Base-by-base conservation (phyloP, 2,329 filamentous ascomycete genomes). In the Xylaria sp. region DNA sequence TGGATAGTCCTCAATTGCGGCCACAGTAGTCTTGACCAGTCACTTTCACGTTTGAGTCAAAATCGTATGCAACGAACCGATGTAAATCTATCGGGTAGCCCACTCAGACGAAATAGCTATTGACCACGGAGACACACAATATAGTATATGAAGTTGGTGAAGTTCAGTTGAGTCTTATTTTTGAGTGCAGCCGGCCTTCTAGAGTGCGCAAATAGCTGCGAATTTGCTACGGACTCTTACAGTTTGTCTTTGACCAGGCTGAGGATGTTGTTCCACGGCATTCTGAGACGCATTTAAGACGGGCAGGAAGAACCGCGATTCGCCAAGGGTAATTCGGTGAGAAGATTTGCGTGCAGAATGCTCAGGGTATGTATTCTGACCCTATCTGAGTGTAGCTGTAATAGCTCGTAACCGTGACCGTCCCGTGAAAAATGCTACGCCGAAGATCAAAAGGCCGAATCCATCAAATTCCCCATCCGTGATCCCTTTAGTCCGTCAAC, bases 361-460 rank as follows among this genome's bases (percentile, higher is more conserved):
- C 72, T 75, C 69, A 73, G 74, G 74, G 73, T 74, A 57, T 77
- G 65, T 75, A 74, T 75, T 78, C 73, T 65, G 69, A 74, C 71
- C 76, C 73, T 78, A 76, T 77, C 73, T 77, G 72, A 75, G 74
- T 72, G 72, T 72, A 75, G 76, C 76, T 74, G 74, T 69, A 73
- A 73, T 57, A 77, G 74, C 72, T 74, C 72, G 69, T 75, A 77
- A 75, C 75, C 76, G 73, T 77, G 71, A 74, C 75, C 77, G 69
- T 76, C 72, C 78, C 75, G 60, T 44, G 37, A 44, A 37, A 74
- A 67, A 77, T 77, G 76, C 74, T 78, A 78, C 78, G 78, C 78
- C 77, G 77, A 75, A 76, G 77, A 77, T 75, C 75, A 75, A 77
- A 78, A 77, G 76, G 75, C 75, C 71, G 73, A 75, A 76, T 76